phyloP scores from a whole-genome alignment of 2,329 filamentous ascomycete species.

The Juglanconis oblonga region DNA sequence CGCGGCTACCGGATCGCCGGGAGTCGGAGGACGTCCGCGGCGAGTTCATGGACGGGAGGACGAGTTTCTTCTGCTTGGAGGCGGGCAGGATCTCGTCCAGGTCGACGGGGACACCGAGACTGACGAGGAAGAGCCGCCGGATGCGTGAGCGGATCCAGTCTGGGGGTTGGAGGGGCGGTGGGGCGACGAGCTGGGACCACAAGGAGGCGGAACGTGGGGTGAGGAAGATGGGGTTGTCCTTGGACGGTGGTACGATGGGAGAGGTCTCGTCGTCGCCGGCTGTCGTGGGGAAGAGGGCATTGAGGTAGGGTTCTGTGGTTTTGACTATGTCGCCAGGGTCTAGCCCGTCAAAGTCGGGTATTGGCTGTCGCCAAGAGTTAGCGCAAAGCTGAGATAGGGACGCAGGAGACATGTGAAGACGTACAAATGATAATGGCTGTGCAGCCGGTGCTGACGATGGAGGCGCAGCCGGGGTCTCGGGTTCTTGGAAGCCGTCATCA shows the following conservation, averaged over 20 bases:
- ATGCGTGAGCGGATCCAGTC: slow-evolving; percentile 98
- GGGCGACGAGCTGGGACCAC: slow-evolving; percentile 94
- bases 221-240: slow-evolving; percentile 67
- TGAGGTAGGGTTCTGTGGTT: slow-evolving; percentile 64
- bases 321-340: slow-evolving; percentile 58
- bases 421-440: slow-evolving; percentile 29
- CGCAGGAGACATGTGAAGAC: neutral
- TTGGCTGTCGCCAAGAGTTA: slow-evolving; percentile 45
- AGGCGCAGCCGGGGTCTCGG: slow-evolving; percentile 47
- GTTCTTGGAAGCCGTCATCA: slow-evolving; percentile 67
- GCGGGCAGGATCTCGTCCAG: slow-evolving; percentile 95
- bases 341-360: slow-evolving; percentile 65
- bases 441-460: slow-evolving; percentile 24
- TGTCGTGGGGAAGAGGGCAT: slow-evolving; percentile 60
- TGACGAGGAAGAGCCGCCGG: slow-evolving; percentile 90
- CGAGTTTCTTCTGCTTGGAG: slow-evolving; percentile 95
- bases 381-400: neutral
- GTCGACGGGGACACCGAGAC: slow-evolving; percentile 91
- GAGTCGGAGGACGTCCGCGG: slow-evolving; percentile 55
- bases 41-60: slow-evolving; percentile 76
- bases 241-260: slow-evolving; percentile 47
- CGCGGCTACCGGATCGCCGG: slow-evolving; percentile 39
- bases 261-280: slow-evolving; percentile 49
- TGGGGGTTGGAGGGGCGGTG: slow-evolving; percentile 88
- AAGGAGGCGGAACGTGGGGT: slow-evolving; percentile 85